A percentile compares a stretch with the other conserved stretches of the same genome.
Evolutionary conservation across 1,139 yeast species (phyloP).

Genomic region (Candida sanyaensis): DNA sequence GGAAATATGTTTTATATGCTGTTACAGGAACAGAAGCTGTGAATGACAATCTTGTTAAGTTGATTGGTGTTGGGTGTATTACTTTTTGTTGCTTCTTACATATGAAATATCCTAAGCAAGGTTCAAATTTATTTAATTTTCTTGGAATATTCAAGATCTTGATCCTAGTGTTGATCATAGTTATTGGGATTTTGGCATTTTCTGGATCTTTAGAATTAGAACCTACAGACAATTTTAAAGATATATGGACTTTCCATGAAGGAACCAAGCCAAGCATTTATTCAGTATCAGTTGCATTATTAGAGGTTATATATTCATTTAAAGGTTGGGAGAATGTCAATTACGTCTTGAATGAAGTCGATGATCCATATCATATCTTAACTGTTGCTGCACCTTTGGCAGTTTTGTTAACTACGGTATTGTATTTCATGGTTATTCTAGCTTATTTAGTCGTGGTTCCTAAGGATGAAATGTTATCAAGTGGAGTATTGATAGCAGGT

Average conservation of each 20-base stretch:
- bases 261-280: conserved; percentile 24
- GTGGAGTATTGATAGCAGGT: conserved; percentile 76
- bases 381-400: conserved; percentile 76
- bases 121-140: conserved; percentile 44
- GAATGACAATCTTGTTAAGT: conserved; percentile 31
- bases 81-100: conserved; percentile 44
- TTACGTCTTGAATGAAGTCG: conserved; percentile 43
- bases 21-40: conserved; percentile 23
- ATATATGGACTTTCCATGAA: conserved; percentile 28
- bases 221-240: conserved; percentile 25
- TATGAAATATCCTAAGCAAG: conserved; percentile 37
- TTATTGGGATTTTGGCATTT: conserved; percentile 34
- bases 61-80: conserved; percentile 48
- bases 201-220: conserved; percentile 28
- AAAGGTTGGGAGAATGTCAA: conserved; percentile 51
- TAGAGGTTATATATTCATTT: conserved; percentile 43
- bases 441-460: conserved; percentile 81
- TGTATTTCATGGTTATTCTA: conserved; percentile 69
- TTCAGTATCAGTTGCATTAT: conserved; percentile 41
- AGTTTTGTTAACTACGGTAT: conserved; percentile 55
- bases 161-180: conserved; percentile 40
- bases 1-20: conserved; percentile 48
- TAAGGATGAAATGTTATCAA: conserved; percentile 53
- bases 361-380: conserved; percentile 64
- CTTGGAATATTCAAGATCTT: conserved; percentile 46